phyloP scores from a whole-genome alignment of 257 asterid genomes.

The Nicotiana tomentosiformis region DNA sequence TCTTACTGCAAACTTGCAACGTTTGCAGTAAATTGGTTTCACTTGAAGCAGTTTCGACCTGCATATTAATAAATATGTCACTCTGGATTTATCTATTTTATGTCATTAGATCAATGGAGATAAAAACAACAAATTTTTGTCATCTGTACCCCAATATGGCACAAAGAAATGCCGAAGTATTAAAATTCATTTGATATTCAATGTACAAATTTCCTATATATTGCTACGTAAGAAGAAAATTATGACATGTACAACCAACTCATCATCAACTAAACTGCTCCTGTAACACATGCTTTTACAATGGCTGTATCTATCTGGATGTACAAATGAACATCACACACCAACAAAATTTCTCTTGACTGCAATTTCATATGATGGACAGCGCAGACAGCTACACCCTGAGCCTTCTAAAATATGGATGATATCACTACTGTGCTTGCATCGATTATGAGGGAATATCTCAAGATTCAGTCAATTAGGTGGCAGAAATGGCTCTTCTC shows the following conservation, averaged over 20 bases:
- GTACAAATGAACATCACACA: conserved; percentile 2
- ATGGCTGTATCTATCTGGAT: neutral
- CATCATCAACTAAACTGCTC: neutral
- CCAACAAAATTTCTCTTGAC: neutral
- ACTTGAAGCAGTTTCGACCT: neutral
- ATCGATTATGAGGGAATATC: neutral
- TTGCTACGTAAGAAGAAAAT: neutral
- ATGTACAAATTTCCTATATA: conserved; percentile 3
- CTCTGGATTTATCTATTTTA: neutral
- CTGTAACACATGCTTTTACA: neutral
- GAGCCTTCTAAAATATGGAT: neutral
- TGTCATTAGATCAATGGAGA: neutral
- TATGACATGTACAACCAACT: conserved; percentile 12
- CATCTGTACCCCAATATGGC: neutral
- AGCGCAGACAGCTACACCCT: neutral
- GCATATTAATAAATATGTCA: neutral
- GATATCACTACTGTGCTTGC: neutral
- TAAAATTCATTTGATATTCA: neutral
- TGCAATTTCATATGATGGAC: neutral
- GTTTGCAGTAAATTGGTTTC: neutral
- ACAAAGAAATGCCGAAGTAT: neutral
- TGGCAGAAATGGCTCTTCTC: neutral
- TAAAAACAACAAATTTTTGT: neutral
- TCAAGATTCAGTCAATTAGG: neutral
- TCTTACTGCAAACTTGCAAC: no score